These are phyloP conservation scores for Irpex sp. DNA, from an alignment of 1,284 basidiomycete species.

Conservation along the genomic window DNA sequence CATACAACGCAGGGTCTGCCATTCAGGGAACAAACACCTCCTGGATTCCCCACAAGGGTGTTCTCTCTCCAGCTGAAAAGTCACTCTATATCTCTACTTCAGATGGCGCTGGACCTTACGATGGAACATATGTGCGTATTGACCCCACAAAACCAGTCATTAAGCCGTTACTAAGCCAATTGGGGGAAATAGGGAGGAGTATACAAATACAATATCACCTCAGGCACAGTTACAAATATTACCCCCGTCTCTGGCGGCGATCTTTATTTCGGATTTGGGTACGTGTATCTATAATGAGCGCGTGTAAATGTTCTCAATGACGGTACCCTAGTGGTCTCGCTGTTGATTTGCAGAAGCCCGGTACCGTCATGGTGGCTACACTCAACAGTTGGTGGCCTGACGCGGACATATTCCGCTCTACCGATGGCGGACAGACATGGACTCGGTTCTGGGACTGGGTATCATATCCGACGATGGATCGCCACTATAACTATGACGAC, in stretches of 20 bases:
- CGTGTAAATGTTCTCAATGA: slow-evolving; percentile 35
- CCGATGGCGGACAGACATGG: slow-evolving; percentile 51
- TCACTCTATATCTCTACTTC: slow-evolving; percentile 57
- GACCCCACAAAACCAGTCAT: neutral
- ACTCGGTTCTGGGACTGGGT: slow-evolving; percentile 52
- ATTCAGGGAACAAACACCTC: slow-evolving; percentile 56
- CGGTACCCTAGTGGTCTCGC: slow-evolving; percentile 49
- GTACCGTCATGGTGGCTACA: slow-evolving; percentile 64
- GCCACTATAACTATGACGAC: slow-evolving; percentile 52
- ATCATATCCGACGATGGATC: slow-evolving; percentile 45
- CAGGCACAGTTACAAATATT: slow-evolving; percentile 44
- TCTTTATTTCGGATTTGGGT: slow-evolving; percentile 29
- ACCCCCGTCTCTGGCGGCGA: slow-evolving; percentile 31
- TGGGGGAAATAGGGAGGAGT: slow-evolving; percentile 19
- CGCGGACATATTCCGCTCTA: slow-evolving; percentile 63
- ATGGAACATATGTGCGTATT: slow-evolving; percentile 37
- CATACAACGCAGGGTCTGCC: slow-evolving; percentile 42
- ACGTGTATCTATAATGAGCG: neutral
- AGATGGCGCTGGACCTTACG: slow-evolving; percentile 49
- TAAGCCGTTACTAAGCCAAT: neutral
- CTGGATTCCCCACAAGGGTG: slow-evolving; percentile 63
- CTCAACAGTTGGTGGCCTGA: slow-evolving; percentile 59
- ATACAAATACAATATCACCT: slow-evolving; percentile 44
- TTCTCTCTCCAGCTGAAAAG: slow-evolving; percentile 53
- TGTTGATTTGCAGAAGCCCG: slow-evolving; percentile 55